These are phyloP conservation scores for Yamadazyma scolyti DNA, from an alignment of 805 yeast species.

Conservation along the genomic window DNA sequence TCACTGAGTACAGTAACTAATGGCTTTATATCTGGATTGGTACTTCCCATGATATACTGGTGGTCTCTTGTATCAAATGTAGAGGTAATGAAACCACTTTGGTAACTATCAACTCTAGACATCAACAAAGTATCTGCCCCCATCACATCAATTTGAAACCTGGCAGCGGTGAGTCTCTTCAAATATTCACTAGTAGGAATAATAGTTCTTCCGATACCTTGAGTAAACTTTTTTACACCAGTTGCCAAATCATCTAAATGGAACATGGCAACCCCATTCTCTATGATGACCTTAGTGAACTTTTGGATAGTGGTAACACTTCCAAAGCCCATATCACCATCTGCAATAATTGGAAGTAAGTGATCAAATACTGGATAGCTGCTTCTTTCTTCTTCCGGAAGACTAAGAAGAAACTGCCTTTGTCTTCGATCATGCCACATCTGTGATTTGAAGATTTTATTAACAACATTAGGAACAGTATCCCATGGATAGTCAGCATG, in stretches of 20 bases:
- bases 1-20: slow-evolving; percentile 8
- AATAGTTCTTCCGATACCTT: slow-evolving; percentile 12
- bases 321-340: slow-evolving; percentile 14
- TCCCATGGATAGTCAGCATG: slow-evolving; percentile 69
- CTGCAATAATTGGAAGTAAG: slow-evolving; percentile 11
- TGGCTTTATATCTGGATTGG: slow-evolving; percentile 9
- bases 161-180: slow-evolving; percentile 11
- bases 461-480: slow-evolving; percentile 49
- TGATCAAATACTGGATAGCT: slow-evolving; percentile 8
- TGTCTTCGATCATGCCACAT: slow-evolving; percentile 11
- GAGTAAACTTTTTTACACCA: slow-evolving; percentile 12
- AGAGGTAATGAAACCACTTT: slow-evolving; percentile 11
- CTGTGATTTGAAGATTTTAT: slow-evolving; percentile 8
- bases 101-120: slow-evolving; percentile 12
- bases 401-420: slow-evolving; percentile 9
- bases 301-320: slow-evolving; percentile 11
- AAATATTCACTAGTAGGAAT: slow-evolving; percentile 12
- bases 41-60: slow-evolving; percentile 11
- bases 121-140: slow-evolving; percentile 12
- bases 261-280: slow-evolving; percentile 12
- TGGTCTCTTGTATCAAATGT: slow-evolving; percentile 11
- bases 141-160: slow-evolving; percentile 12
- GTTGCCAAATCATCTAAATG: slow-evolving; percentile 12
- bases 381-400: slow-evolving; percentile 8
- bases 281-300: slow-evolving; percentile 8